A percentile compares a stretch with the other conserved stretches of the same genome.
phyloP scores from a whole-genome alignment of 2,329 filamentous ascomycete genomes.

The Aspergillus nomiae region DNA sequence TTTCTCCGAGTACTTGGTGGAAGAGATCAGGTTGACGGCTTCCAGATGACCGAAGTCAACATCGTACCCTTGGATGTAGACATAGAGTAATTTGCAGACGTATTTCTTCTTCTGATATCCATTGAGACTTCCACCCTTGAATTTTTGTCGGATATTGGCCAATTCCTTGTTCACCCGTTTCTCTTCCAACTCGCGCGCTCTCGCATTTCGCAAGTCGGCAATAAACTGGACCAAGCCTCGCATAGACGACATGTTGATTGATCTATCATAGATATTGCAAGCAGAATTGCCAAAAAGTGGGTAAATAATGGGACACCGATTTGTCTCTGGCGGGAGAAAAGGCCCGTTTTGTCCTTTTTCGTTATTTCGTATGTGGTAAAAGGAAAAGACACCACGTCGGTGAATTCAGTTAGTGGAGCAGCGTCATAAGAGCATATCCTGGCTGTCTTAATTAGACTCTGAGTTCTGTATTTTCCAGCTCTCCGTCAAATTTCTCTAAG shows the following conservation, averaged over 20 bases:
- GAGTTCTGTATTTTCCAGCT: not conserved
- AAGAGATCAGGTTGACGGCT: slow-evolving; percentile 95
- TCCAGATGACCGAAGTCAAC: slow-evolving; percentile 98
- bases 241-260: slow-evolving; percentile 49
- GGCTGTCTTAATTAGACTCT: not conserved
- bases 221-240: slow-evolving; percentile 94
- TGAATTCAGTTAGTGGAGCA: slow-evolving; percentile 23
- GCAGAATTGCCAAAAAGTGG: not conserved
- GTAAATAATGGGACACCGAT: not conserved
- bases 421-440: slow-evolving; percentile 36
- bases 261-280: not conserved
- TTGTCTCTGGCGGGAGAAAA: not conserved
- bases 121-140: slow-evolving; percentile 90
- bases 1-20: slow-evolving; percentile 97
- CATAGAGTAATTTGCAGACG: slow-evolving; percentile 98
- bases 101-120: slow-evolving; percentile 99
- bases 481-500: slow-evolving; percentile 12
- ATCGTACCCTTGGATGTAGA: slow-evolving; percentile 98
- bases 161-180: slow-evolving; percentile 99
- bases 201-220: slow-evolving; percentile 90
- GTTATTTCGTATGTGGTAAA: not conserved
- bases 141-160: slow-evolving; percentile 97
- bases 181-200: slow-evolving; percentile 93
- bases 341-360: not conserved
- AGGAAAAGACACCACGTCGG: slow-evolving; percentile 26